Base-by-base conservation (phyloP, 768 basidiomycete species). In the Trametes punicea region DNA sequence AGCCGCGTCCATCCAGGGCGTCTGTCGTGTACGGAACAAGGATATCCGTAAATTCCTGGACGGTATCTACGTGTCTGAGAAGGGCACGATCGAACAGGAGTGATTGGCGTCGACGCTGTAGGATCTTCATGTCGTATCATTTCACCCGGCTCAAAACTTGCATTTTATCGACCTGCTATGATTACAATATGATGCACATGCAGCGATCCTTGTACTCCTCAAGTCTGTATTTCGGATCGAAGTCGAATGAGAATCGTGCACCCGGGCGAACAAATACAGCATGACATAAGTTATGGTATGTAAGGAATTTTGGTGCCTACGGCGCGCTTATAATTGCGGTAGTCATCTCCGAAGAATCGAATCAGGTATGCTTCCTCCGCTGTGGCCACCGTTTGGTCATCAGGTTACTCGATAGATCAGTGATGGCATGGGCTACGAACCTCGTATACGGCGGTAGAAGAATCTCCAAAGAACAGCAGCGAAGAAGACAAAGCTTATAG, bases 11-110 rank as follows among this genome's bases (percentile, higher is more conserved):
- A 98, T 99, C 71, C 97, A 98, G 72, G 95, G 95, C 65, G 80
- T 88, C 59, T 97, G 93, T 79, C 85, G 88, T 65, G 97, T 99
- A 69, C 89, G 93, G 74, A 97, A 98, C 88, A 99, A 99, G 81
- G 96, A 96, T 81, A 98, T 98, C 76, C 93, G 96, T 68, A 97
- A 98, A 81, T 97, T 98, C 82, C 79, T 97, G 72, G 92, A 95
- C 70, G 90, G 92, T 72, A 83, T 94, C 76, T 93, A 93, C 66
- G 91, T 93, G 59, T 93, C 92, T 33, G 87, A 88, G 67, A 87
- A 83, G 77, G 82, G 83, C 56, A 85, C 86, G 13, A 77, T 89
- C 57, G 64, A 75, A 46, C 59, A 71, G 56, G 83, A 81, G 46
- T 71, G 64, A 70, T 41, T 23, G 48, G 51, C 46, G 50, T 44